Base-by-base conservation (phyloP, 169 alveolate genomes). In the Plasmodium chabaudi region DNA sequence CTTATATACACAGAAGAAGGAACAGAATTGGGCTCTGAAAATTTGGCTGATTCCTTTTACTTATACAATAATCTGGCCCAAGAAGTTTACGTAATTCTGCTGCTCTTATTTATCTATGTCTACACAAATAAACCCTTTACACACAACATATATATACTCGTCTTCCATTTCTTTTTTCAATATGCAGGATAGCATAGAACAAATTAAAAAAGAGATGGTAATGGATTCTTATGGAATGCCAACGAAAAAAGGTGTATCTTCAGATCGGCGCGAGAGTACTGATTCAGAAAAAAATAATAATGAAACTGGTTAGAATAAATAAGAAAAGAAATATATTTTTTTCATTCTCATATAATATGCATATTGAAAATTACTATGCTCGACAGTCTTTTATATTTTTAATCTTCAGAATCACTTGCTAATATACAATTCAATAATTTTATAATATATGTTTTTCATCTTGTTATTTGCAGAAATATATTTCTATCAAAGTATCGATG, bases 401-500 rank as follows among this genome's bases (percentile, higher is more conserved):
- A 34, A 34, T 34, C 4, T 34, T 34, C 42, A 34, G 7, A 34
- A 34, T 34, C 42, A 34, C 42, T 34, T 34, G 7, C 4, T 3
- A 34, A 34, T 34, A 34, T 34, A 34, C 4, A 34, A 34, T 34
- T 34, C 42, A 5, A 3, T 34, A 34, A 34, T 34, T 34, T 34
- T 34, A 34, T 34, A 34, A 34, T 3, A 34, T 34, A 3, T 27
- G n/a, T 34, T 34, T 34, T 34, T 34, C 7, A 34, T 34, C 5
- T 3, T 34, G 42, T 34, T 34, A 34, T 21, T 63, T 23, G 27
- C 46, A 79, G 89, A 79, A 69, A 65, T 59, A 39, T 79, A 79
- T 44, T 79, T 79, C 51, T 79, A 79, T 59, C 89, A 79, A 27
- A 65, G 82, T 21, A 67, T 79, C 15, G 89, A 79, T 44, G 89